A percentile compares a stretch with the other conserved stretches of the same genome.
Conservation (phyloP, 225 moss, liverwort and hornwort genomes). For the Pseudisothecium myosuroides region DNA sequence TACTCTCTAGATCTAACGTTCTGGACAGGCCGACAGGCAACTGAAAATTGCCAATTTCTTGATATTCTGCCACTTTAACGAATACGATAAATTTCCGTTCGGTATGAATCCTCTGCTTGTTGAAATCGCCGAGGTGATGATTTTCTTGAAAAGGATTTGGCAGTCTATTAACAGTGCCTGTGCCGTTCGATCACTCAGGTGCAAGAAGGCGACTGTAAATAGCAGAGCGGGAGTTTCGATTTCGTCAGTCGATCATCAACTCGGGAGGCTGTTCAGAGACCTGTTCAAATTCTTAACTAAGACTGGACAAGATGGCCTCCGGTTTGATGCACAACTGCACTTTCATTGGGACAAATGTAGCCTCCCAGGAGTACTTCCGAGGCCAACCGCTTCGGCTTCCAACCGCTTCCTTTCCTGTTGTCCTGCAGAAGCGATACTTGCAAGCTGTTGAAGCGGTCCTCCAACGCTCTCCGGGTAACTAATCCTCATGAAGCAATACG, state of each 20-base stretch:
- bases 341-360: not conserved
- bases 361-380: not conserved
- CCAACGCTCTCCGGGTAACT: conserved; percentile 7
- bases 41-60: no score
- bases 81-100: no score
- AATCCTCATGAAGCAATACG: not conserved
- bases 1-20: not conserved
- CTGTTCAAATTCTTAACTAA: not conserved
- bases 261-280: not conserved
- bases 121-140: not conserved
- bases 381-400: not conserved
- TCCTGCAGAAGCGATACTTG: not conserved
- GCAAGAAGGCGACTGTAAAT: not conserved
- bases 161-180: not conserved
- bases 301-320: not conserved
- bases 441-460: conserved; percentile 1
- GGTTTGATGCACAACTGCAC: not conserved
- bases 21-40: no score
- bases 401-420: not conserved
- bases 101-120: not conserved
- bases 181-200: not conserved
- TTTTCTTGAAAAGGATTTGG: not conserved
- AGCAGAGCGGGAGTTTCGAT: not conserved
- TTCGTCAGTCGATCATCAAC: not conserved
- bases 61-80: not conserved